Evolutionary conservation across 2,329 filamentous ascomycete species (phyloP), one percentile per base, ranked within the genome.

Genomic region (Herpotrichia juniperi): DNA sequence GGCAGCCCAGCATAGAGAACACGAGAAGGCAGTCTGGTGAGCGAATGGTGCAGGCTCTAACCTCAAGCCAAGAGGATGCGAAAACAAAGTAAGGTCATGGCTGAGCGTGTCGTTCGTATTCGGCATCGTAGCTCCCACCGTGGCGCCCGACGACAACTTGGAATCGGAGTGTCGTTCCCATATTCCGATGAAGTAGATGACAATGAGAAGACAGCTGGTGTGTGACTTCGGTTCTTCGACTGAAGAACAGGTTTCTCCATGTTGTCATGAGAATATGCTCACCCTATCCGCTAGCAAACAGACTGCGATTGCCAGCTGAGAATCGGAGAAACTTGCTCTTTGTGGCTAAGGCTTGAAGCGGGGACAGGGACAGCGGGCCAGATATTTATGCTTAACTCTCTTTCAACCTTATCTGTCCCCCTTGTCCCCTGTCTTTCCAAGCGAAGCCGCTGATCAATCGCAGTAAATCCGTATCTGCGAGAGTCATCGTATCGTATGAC

Each of bases 351-450:
- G 52, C 50, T 50, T 58, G 59, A 53, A 56, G 54, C 57, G 57
- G 53, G n/a, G n/a, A n/a, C n/a, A n/a, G n/a, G n/a, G 51, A 59
- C 48, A 62, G 64, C 61, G 64, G 63, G 59, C 57, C 56, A 60
- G 57, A 56, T 62, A 62, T 68, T 62, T 71, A 71, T 69, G 68
- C 68, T 71, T 71, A 71, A 70, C 59, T 64, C 64, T 62, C 26
- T 58, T 62, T 52, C 62, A 72, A 69, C 66, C 66, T 72, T 71
- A 72, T 69, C 66, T 68, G 57, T 54, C 57, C 59, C 53, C 61
- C 53, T 64, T 57, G 55, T 57, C 59, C 53, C 61, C 53, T 64
- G 58, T 50, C 63, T 54, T 51, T 52, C 61, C 62, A 63, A 67
- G 56, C 62, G 64, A 66, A 51, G 58, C 53, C 56, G 61, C 51